Evolutionary conservation across 495 filamentous ascomycete species (phyloP), one percentile per base, ranked within the genome.

Genomic region (Aspergillus incahuasiensis): DNA sequence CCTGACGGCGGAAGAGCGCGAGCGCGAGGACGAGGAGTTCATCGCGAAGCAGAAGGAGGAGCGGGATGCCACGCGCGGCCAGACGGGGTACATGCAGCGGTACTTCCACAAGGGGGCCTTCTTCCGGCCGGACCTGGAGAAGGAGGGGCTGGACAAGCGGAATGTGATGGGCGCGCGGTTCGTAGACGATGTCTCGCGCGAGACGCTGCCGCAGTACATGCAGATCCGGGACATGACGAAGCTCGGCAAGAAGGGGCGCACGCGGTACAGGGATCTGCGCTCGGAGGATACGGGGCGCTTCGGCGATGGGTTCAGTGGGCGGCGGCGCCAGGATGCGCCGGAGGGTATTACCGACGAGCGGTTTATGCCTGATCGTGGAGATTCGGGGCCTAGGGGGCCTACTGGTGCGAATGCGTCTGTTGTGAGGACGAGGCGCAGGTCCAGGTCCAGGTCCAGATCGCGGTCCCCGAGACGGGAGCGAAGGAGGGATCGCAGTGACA

Each of bases 61-160:
- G 60, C 77, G 79, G 42, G 90, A 89, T 59, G 91, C 92, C 16
- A 74, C 75, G 32, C 85, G 86, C 34, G 94, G 92, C 39, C 87
- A 96, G 77, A 88, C 92, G 76, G 79, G 80, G 1, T 97, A 84
- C 68, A 89, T 97, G 89, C 92, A 96, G 68, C 92, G 92, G 68
- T 97, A 97, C 72, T 91, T 87, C 68, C 94, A 99, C 77, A 92
- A 91, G 77, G 94, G 94, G 47, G 94, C 94, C 21, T 98, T 97
- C 75, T 97, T 88, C 74, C 85, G 86, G 52, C 91, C 92, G 38
- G 90, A 92, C 58, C 76, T 81, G 25, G 83, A 86, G 58, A 79
- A 80, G 15, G 81, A 86, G 66, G 89, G 86, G 20, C 69, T 97
- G 59, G 85, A 86, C 64, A 71, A 82, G 65, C 72, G 92, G 35